Evolutionary conservation across 2,329 filamentous ascomycete genomes (phyloP).

Genomic region (Aspergillus candidus): DNA sequence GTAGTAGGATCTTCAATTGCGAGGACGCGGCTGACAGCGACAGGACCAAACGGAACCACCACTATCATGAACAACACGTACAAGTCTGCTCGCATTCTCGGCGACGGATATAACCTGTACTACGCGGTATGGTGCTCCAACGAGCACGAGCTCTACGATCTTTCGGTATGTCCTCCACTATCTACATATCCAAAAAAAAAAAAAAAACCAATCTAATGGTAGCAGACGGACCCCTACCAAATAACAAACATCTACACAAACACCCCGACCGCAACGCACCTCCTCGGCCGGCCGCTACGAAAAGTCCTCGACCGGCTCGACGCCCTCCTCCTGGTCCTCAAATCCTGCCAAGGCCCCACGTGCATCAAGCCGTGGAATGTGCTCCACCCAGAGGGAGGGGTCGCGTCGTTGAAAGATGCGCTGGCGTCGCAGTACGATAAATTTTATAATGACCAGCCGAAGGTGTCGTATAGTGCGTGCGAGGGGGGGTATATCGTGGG

Average conservation of each 20-base stretch:
- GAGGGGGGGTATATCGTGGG: constrained; percentile 32
- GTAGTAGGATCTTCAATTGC: no score
- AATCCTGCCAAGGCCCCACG: constrained; percentile 32
- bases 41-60: constrained; percentile 16
- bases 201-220: not conserved
- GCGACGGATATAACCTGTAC: constrained; percentile 33
- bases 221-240: constrained; percentile 33
- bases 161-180: constrained; percentile 19
- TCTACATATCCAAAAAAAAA: not conserved
- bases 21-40: no score
- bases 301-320: constrained; percentile 27
- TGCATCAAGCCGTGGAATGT: constrained; percentile 35
- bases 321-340: constrained; percentile 33
- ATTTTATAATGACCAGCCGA: constrained; percentile 29
- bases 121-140: constrained; percentile 39
- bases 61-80: constrained; percentile 33
- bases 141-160: constrained; percentile 38
- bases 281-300: constrained; percentile 18
- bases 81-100: constrained; percentile 34
- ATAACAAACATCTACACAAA: constrained; percentile 28
- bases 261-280: not conserved
- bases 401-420: constrained; percentile 28
- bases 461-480: constrained; percentile 31
- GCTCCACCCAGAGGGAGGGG: constrained; percentile 27
- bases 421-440: constrained; percentile 24